A percentile compares a stretch with the other conserved stretches of the same genome.
Evolutionary conservation across 139 green algal species (phyloP).

Genomic region (Volvox reticuliferus): DNA sequence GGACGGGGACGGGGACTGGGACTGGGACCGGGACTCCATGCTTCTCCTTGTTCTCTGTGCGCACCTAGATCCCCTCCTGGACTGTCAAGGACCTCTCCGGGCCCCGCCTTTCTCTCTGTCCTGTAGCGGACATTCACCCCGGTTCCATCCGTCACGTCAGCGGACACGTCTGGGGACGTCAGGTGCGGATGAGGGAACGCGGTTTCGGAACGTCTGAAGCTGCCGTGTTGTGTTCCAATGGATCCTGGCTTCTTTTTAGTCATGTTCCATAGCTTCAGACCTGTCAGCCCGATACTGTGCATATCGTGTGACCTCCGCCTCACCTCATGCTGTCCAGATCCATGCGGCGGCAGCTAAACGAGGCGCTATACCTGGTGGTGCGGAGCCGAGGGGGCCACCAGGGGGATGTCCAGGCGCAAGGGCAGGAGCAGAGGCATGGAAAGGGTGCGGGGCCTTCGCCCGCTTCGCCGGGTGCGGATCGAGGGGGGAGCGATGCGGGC

Average conservation of each 20-base stretch:
- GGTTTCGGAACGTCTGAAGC: background rate
- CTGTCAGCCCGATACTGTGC: too few species aligned
- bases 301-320: too few species aligned
- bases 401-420: background rate
- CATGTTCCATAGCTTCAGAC: too few species aligned
- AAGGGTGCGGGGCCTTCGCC: background rate
- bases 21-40: too few species aligned
- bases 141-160: conserved; percentile 24
- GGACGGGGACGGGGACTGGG: too few species aligned
- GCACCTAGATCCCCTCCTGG: too few species aligned
- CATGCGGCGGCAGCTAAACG: conserved; percentile 44
- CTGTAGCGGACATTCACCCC: conserved; percentile 26
- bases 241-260: too few species aligned
- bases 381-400: background rate
- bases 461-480: background rate
- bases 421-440: background rate
- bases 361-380: conserved; percentile 58
- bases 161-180: conserved; percentile 1
- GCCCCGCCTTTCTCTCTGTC: background rate
- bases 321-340: conserved; percentile 4
- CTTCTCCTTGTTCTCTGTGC: too few species aligned
- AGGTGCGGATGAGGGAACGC: conserved; percentile 7
- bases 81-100: too few species aligned
- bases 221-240: too few species aligned
- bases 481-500: background rate